phyloP scores from a whole-genome alignment of 257 asterid genomes.

The Petunia secreta region DNA sequence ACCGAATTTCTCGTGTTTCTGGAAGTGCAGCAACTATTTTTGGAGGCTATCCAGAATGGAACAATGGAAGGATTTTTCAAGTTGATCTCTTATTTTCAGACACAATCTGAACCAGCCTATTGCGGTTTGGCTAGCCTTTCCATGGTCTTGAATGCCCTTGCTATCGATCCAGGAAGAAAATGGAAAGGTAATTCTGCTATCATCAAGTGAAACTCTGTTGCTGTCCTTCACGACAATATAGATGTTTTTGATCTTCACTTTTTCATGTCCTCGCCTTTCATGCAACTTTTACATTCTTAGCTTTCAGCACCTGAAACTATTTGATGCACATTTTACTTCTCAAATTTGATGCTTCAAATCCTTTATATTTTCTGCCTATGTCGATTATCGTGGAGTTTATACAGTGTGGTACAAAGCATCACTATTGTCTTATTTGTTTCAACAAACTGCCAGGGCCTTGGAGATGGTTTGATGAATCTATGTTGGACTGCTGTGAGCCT shows the following conservation, averaged over 20 bases:
- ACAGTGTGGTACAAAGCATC: not conserved
- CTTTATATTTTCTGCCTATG: not conserved
- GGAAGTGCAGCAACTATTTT: conserved; percentile 76
- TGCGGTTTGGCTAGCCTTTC: conserved; percentile 99
- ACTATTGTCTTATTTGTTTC: conserved; percentile 32
- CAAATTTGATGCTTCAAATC: not conserved
- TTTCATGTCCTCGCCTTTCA: not conserved
- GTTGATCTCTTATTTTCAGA: conserved; percentile 92
- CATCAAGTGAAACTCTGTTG: not conserved
- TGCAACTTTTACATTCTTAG: not conserved
- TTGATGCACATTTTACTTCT: not conserved
- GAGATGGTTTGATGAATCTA: conserved; percentile 99
- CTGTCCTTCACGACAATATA: not conserved
- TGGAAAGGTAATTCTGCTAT: conserved; percentile 78
- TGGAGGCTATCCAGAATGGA: conserved; percentile 90
- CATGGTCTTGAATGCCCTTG: conserved; percentile 96
- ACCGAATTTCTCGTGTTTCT: conserved; percentile 25
- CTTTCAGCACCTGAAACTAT: conserved; percentile 4
- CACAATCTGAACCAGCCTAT: conserved; percentile 98
- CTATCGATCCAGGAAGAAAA: conserved; percentile 95
- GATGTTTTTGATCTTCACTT: conserved; percentile 4
- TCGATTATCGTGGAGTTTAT: conserved; percentile 1
- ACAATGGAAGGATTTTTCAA: conserved; percentile 96
- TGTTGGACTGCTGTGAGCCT: conserved; percentile 99
- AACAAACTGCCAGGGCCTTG: conserved; percentile 78